Evolutionary conservation across 2,329 filamentous ascomycete species (phyloP).

Genomic region (Triangularia setosa): DNA sequence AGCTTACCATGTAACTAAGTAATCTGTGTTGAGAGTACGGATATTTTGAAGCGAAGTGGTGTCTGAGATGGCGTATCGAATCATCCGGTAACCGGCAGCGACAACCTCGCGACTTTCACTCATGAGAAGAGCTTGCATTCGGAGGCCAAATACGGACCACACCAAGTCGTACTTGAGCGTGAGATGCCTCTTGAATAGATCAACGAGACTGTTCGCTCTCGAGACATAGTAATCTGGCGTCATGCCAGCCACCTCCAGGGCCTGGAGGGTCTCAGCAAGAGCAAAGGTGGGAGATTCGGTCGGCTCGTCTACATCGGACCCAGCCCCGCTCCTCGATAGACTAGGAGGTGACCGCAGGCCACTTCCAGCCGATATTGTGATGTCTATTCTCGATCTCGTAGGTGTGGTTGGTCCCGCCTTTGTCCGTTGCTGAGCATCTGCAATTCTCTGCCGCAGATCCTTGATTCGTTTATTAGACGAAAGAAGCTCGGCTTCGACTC

Average conservation of each 20-base stretch:
- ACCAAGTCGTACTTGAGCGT: slow-evolving; percentile 94
- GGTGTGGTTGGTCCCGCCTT: slow-evolving; percentile 50
- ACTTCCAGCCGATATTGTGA: slow-evolving; percentile 39
- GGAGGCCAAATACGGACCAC: slow-evolving; percentile 89
- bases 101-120: slow-evolving; percentile 95
- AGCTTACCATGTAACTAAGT: slow-evolving; percentile 71
- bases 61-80: slow-evolving; percentile 91
- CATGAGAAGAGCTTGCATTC: slow-evolving; percentile 92
- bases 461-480: slow-evolving; percentile 74
- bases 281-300: slow-evolving; percentile 88
- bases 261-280: slow-evolving; percentile 83
- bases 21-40: slow-evolving; percentile 82
- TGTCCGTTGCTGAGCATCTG: slow-evolving; percentile 51
- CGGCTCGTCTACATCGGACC: slow-evolving; percentile 62
- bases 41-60: slow-evolving; percentile 85
- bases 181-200: slow-evolving; percentile 89
- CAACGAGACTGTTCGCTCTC: slow-evolving; percentile 86
- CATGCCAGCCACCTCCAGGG: slow-evolving; percentile 83
- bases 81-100: slow-evolving; percentile 88
- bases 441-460: slow-evolving; percentile 57
- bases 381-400: slow-evolving; percentile 49
- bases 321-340: slow-evolving; percentile 50
- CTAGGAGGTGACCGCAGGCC: slow-evolving; percentile 56
- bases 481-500: slow-evolving; percentile 83
- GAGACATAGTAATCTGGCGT: slow-evolving; percentile 92